Percentiles rank a stretch among this genome's conserved stretches.
Conservation (phyloP, 495 filamentous ascomycete genomes). For the Lasiosphaeria miniovina region DNA sequence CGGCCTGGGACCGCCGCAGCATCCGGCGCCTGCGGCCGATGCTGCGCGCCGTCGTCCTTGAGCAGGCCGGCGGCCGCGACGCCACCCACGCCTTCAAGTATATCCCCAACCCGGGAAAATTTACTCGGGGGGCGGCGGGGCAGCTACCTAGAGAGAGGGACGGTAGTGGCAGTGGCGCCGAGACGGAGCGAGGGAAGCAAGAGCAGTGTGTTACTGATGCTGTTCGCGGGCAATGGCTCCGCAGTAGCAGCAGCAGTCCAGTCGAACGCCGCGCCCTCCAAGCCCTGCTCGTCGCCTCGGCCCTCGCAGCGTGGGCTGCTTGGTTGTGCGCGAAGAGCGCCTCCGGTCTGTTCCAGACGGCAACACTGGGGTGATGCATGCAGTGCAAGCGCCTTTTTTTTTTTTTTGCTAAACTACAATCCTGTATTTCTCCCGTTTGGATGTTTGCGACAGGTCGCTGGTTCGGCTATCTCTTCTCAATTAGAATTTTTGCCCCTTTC, state of each 20-base stretch:
- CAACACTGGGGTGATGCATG: too few relatives aligned
- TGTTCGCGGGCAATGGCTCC: background rate
- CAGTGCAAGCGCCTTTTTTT: too few relatives aligned
- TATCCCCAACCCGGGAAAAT: conserved; percentile 45
- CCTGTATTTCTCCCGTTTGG: too few relatives aligned
- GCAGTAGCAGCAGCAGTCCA: background rate
- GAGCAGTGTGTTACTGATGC: too few relatives aligned
- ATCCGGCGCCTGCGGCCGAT: conserved; percentile 36
- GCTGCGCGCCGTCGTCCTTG: conserved; percentile 6
- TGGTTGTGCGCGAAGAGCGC: conserved; percentile 19
- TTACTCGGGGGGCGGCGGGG: conserved; percentile 19
- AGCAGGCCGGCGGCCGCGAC: conserved; percentile 26
- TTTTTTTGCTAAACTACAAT: too few relatives aligned
- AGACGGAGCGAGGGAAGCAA: too few relatives aligned
- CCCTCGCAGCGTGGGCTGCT: conserved; percentile 8
- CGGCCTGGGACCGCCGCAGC: conserved; percentile 55
- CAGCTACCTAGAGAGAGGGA: too few relatives aligned
- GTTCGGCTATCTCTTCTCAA: too few relatives aligned
- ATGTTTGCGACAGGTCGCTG: too few relatives aligned
- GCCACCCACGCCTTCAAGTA: conserved; percentile 64
- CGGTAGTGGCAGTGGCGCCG: too few relatives aligned
- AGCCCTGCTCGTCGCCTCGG: conserved; percentile 15
- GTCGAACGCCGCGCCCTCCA: conserved; percentile 22
- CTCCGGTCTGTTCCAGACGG: background rate
- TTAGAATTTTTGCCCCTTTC: background rate